phyloP scores from a whole-genome alignment of 257 asterid species.

The Buddleja alternifolia region DNA sequence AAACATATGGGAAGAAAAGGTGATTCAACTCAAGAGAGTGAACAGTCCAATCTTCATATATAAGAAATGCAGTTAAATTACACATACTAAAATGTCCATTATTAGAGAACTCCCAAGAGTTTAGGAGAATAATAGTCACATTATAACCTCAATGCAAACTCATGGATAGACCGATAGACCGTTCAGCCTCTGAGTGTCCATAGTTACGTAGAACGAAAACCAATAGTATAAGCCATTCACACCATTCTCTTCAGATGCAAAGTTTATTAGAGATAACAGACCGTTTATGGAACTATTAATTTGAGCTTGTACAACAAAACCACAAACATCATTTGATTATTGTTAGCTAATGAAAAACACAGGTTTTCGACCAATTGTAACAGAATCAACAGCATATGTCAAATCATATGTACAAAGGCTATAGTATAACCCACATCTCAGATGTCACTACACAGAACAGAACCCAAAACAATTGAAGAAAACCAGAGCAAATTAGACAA shows the following conservation, averaged over 20 bases:
- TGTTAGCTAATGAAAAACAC: not conserved
- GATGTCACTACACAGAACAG: constrained; percentile 12
- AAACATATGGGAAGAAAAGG: constrained; percentile 29
- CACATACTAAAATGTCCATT: not conserved
- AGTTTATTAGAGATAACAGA: not conserved
- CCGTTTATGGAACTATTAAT: not conserved
- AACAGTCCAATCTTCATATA: constrained; percentile 17
- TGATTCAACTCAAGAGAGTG: constrained; percentile 18
- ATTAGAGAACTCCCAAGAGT: not conserved
- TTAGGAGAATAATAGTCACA: not conserved
- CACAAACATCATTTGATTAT: not conserved
- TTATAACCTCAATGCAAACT: constrained; percentile 1
- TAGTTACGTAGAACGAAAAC: not conserved
- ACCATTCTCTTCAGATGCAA: not conserved
- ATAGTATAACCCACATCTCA: not conserved
- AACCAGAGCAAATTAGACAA: not conserved
- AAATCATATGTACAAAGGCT: not conserved
- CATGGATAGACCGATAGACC: not conserved
- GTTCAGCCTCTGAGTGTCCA: not conserved
- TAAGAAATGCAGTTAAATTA: constrained; percentile 16
- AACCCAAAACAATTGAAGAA: not conserved
- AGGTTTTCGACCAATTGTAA: constrained; percentile 13
- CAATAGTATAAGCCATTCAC: not conserved
- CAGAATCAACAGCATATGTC: not conserved
- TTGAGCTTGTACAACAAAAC: constrained; percentile 5